Percentiles rank a stretch among this genome's conserved stretches.
Evolutionary conservation across 108 stramenopile genomes (phyloP).

Genomic region (Hondaea fermentalgiana): DNA sequence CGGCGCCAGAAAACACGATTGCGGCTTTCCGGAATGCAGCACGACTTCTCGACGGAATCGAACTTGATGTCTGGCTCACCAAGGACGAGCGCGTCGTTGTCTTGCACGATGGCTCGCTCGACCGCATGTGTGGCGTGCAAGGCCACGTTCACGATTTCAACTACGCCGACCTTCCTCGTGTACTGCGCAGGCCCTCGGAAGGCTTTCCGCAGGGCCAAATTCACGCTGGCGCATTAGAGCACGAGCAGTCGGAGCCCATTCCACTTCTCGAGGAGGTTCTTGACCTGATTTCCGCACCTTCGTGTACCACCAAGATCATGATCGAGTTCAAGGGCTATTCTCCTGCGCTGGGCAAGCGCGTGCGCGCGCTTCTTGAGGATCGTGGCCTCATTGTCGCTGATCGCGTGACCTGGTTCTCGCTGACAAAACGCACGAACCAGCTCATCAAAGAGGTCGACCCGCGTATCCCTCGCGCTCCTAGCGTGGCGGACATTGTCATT

Average conservation of each 20-base stretch:
- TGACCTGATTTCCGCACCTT: neutral
- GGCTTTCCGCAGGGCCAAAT: neutral
- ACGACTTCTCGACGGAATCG: conserved; percentile 4
- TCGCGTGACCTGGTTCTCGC: neutral
- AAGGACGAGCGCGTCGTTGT: conserved; percentile 27
- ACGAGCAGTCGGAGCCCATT: neutral
- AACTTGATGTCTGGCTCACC: conserved; percentile 31
- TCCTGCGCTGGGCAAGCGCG: neutral
- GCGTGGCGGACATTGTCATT: neutral
- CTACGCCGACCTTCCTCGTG: conserved; percentile 1
- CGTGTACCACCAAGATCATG: neutral
- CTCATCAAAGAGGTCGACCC: neutral
- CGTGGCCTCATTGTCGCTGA: neutral
- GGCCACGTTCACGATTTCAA: neutral
- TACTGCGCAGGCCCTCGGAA: neutral
- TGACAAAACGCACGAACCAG: neutral
- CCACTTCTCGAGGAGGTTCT: conserved; percentile 2
- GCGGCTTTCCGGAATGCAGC: neutral
- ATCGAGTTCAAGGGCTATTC: conserved; percentile 29
- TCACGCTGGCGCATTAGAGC: neutral
- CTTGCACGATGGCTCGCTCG: conserved; percentile 21
- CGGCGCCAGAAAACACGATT: neutral
- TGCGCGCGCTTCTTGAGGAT: neutral
- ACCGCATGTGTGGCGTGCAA: conserved; percentile 23
- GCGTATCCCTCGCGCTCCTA: neutral